Conservation (phyloP, 2,329 filamentous ascomycete genomes). For the Grosmannia serpens region DNA sequence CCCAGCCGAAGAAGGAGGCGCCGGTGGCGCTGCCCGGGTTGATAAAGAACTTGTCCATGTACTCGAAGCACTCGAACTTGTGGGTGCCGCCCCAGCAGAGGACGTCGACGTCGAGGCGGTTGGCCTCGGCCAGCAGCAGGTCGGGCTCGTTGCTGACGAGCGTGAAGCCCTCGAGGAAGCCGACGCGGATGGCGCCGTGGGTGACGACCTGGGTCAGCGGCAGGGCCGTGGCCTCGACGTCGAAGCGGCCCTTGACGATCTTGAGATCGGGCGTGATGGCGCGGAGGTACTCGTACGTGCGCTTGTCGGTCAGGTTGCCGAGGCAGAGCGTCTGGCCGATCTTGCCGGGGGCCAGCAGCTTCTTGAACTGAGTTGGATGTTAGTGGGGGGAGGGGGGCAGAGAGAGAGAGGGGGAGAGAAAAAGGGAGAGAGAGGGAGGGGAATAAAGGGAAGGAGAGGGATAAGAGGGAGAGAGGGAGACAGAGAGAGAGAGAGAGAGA, state of each 20-base stretch:
- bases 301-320: constrained; percentile 68
- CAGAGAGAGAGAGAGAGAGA: not conserved
- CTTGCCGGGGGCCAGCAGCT: constrained; percentile 72
- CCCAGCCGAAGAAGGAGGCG: constrained; percentile 48
- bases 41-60: constrained; percentile 65
- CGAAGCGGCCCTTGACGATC: constrained; percentile 56
- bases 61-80: constrained; percentile 59
- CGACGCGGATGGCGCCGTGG: constrained; percentile 53
- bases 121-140: constrained; percentile 54
- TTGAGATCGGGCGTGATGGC: constrained; percentile 62
- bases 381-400: constrained; percentile 4
- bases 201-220: constrained; percentile 55
- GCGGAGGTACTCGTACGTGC: constrained; percentile 71
- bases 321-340: constrained; percentile 73
- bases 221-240: constrained; percentile 54
- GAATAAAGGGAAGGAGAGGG: not conserved
- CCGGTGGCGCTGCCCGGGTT: constrained; percentile 58
- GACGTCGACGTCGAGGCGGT: constrained; percentile 57
- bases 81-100: constrained; percentile 59
- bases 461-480: constrained; percentile 5
- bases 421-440: constrained; percentile 2
- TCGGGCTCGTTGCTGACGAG: constrained; percentile 57
- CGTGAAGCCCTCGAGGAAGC: constrained; percentile 58
- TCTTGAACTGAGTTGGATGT: constrained; percentile 54
- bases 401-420: not conserved